Conservation (phyloP, 2,329 filamentous ascomycete genomes). For the Monilinia polystroma region DNA sequence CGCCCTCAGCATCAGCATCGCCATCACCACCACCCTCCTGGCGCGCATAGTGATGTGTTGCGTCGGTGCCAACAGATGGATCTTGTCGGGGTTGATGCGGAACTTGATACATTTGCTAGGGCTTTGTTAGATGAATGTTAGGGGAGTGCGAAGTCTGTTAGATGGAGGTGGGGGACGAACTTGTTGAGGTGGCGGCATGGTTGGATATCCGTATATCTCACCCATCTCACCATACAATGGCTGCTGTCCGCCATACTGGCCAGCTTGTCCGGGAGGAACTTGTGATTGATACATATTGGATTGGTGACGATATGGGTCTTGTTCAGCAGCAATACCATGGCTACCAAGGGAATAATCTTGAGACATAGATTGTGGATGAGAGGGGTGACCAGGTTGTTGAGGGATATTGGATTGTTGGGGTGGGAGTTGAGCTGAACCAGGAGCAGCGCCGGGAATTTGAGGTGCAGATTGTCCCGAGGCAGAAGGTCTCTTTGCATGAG, state of each 20-base stretch:
- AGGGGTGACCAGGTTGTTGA: constrained; percentile 47
- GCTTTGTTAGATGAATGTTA: constrained; percentile 17
- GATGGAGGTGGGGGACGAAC: constrained; percentile 49
- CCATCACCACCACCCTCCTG: constrained; percentile 45
- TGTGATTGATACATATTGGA: constrained; percentile 79
- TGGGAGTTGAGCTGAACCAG: constrained; percentile 51
- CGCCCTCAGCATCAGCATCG: constrained; percentile 47
- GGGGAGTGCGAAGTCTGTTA: constrained; percentile 6
- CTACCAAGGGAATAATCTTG: constrained; percentile 59
- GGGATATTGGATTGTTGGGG: constrained; percentile 49
- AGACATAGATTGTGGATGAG: constrained; percentile 56
- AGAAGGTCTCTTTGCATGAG: constrained; percentile 74
- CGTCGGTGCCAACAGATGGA: constrained; percentile 42
- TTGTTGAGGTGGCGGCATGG: constrained; percentile 79
- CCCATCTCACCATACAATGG: constrained; percentile 80
- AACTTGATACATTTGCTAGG: constrained; percentile 45
- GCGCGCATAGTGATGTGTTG: constrained; percentile 42
- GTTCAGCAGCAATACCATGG: constrained; percentile 64
- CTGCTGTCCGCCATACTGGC: constrained; percentile 71
- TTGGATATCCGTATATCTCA: constrained; percentile 80
- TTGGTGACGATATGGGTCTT: constrained; percentile 72
- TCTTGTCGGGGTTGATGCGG: constrained; percentile 43
- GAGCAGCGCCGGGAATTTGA: constrained; percentile 49
- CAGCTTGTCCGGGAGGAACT: constrained; percentile 69
- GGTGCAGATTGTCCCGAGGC: constrained; percentile 45